phyloP scores from a whole-genome alignment of 2,329 filamentous ascomycete genomes.

The Stagonosporopsis tanaceti region DNA sequence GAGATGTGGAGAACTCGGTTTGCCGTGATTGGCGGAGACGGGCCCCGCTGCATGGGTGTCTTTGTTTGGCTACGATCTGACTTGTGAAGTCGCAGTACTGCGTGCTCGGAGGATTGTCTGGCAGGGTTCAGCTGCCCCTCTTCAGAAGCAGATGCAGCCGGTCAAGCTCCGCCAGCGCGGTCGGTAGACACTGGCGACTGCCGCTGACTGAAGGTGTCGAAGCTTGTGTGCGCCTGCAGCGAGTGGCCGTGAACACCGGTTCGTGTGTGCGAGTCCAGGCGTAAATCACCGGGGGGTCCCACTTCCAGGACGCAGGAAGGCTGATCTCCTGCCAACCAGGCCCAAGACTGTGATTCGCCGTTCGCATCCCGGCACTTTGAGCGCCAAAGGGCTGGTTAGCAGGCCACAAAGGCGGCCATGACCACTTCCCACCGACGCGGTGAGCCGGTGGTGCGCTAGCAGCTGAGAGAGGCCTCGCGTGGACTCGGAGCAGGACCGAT shows the following conservation, averaged over 20 bases:
- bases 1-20: conserved; percentile 5
- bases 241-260: conserved; percentile 18
- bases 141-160: conserved; percentile 7
- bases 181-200: background rate
- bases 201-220: conserved; percentile 7
- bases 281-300: conserved; percentile 17
- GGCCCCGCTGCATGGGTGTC: conserved; percentile 9
- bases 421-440: conserved; percentile 19
- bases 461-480: conserved; percentile 18
- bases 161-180: conserved; percentile 1
- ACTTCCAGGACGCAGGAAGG: conserved; percentile 18
- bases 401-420: conserved; percentile 21
- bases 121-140: conserved; percentile 11
- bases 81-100: conserved; percentile 11
- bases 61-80: conserved; percentile 7
- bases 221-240: conserved; percentile 16
- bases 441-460: conserved; percentile 17
- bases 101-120: conserved; percentile 13
- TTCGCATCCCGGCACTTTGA: conserved; percentile 20
- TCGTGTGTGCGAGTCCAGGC: conserved; percentile 17
- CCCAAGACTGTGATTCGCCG: conserved; percentile 20
- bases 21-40: conserved; percentile 17
- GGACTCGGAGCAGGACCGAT: conserved; percentile 33
- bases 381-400: conserved; percentile 19
- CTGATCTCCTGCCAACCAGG: conserved; percentile 17